These are phyloP conservation scores for Acidiella bohemica DNA, from an alignment of 495 filamentous ascomycete genomes.

Conservation along the genomic window DNA sequence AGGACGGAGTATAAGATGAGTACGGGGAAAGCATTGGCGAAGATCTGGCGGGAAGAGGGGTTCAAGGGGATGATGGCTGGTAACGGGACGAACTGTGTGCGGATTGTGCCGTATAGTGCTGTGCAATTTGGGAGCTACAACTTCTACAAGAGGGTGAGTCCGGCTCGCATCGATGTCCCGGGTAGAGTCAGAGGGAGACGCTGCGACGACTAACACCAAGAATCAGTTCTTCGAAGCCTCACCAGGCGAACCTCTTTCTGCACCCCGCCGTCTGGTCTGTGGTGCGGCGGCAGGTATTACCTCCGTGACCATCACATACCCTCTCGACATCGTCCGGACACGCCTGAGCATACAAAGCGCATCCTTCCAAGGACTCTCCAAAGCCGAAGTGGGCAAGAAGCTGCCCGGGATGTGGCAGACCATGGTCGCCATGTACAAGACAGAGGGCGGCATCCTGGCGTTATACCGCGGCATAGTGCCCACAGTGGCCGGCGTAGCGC, in stretches of 20 bases:
- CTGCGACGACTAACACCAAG: too few species aligned
- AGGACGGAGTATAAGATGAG: constrained; percentile 83
- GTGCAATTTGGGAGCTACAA: constrained; percentile 98
- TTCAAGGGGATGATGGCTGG: constrained; percentile 94
- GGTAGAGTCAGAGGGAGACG: too few species aligned
- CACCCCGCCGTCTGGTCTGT: constrained; percentile 60
- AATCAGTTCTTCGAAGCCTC: constrained; percentile 59
- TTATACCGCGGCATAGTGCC: constrained; percentile 88
- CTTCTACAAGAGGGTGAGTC: constrained; percentile 78
- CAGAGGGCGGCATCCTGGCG: constrained; percentile 70
- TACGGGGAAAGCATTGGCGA: constrained; percentile 71
- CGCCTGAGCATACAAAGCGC: constrained; percentile 91
- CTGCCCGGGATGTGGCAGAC: constrained; percentile 90
- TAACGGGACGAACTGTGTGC: constrained; percentile 95
- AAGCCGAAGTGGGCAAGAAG: constrained; percentile 37
- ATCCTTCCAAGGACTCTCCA: constrained; percentile 65
- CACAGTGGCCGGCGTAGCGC: constrained; percentile 88
- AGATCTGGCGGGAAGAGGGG: constrained; percentile 95
- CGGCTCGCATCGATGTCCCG: too few species aligned
- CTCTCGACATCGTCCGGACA: constrained; percentile 92
- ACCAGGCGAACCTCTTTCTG: constrained; percentile 51
- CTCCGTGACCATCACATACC: constrained; percentile 68
- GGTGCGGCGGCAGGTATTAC: constrained; percentile 88
- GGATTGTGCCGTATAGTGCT: constrained; percentile 93
- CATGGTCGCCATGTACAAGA: constrained; percentile 71